phyloP scores from a whole-genome alignment of 163 green algal species.

The Chlamydomonas reinhardtii region DNA sequence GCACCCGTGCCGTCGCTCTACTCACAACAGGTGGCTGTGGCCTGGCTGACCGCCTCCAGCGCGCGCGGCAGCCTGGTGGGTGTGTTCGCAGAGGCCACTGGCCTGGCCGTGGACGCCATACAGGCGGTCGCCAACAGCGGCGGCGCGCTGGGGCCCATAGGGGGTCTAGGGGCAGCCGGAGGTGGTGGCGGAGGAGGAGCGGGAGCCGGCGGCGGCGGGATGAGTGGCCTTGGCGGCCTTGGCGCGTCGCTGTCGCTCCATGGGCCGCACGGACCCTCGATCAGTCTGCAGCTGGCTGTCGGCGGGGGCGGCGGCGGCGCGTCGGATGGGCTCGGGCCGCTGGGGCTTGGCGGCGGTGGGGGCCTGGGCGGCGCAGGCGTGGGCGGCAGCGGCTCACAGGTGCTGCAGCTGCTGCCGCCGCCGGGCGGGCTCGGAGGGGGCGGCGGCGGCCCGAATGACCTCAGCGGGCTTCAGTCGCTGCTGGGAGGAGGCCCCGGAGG shows the following conservation, averaged over 20 bases:
- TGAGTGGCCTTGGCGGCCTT: too few species aligned
- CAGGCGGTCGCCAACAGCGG: conserved; percentile 37
- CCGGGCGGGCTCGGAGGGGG: too few species aligned
- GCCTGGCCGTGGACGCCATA: conserved; percentile 21
- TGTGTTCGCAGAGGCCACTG: conserved; percentile 8
- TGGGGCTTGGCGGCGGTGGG: not conserved
- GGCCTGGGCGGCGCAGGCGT: too few species aligned
- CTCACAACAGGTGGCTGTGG: conserved; percentile 16
- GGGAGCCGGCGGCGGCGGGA: too few species aligned
- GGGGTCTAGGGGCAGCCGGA: too few species aligned
- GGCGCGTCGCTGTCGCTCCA: too few species aligned
- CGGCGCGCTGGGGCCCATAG: not conserved
- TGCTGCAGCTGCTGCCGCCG: not conserved
- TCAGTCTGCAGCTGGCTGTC: too few species aligned
- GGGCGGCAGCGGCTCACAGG: too few species aligned
- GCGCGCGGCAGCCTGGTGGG: conserved; percentile 1
- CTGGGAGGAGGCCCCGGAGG: not conserved
- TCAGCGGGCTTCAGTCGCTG: not conserved
- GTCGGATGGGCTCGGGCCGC: not conserved
- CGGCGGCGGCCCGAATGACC: not conserved
- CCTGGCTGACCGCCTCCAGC: conserved; percentile 1
- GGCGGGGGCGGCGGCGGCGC: too few species aligned
- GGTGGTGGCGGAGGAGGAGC: not conserved
- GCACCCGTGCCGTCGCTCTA: too few species aligned
- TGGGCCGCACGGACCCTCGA: too few species aligned